Conservation (phyloP, 805 yeast species). For the Metschnikowia gelsemii region DNA sequence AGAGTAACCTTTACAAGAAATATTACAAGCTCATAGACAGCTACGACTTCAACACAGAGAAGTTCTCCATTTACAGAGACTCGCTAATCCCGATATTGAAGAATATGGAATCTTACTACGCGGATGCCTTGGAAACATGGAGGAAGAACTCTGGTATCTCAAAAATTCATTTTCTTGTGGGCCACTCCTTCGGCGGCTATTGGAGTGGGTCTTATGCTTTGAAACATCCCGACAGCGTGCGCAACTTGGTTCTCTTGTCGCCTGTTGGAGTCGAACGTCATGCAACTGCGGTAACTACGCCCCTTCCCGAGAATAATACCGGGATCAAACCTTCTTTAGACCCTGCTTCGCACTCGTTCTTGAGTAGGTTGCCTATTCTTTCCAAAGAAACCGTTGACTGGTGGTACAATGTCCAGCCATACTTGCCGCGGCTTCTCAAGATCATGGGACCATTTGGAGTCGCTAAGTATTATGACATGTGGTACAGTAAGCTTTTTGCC, state of each 20-base stretch:
- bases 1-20: conserved; percentile 34
- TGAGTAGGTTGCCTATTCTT: conserved; percentile 48
- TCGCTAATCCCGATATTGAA: conserved; percentile 39
- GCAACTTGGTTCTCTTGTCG: conserved; percentile 58
- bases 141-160: conserved; percentile 47
- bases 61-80: conserved; percentile 31
- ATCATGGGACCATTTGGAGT: conserved; percentile 44
- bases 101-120: conserved; percentile 55
- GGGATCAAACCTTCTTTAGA: conserved; percentile 35
- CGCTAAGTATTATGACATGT: conserved; percentile 36
- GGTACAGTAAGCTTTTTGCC: conserved; percentile 42
- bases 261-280: conserved; percentile 81
- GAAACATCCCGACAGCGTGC: conserved; percentile 53
- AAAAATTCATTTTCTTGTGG: conserved; percentile 59
- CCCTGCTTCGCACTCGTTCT: conserved; percentile 45
- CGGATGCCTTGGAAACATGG: conserved; percentile 66
- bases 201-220: conserved; percentile 63
- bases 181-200: conserved; percentile 81
- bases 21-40: conserved; percentile 42
- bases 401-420: conserved; percentile 45
- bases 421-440: conserved; percentile 49
- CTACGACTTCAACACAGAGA: conserved; percentile 27
- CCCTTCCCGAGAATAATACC: conserved; percentile 6
- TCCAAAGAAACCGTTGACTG: conserved; percentile 27
- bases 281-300: conserved; percentile 54